A percentile compares a stretch with the other conserved stretches of the same genome.
These are phyloP conservation scores for Spinellus fusiger DNA, from an alignment of 192 early-diverging fungal species.

Conservation along the genomic window DNA sequence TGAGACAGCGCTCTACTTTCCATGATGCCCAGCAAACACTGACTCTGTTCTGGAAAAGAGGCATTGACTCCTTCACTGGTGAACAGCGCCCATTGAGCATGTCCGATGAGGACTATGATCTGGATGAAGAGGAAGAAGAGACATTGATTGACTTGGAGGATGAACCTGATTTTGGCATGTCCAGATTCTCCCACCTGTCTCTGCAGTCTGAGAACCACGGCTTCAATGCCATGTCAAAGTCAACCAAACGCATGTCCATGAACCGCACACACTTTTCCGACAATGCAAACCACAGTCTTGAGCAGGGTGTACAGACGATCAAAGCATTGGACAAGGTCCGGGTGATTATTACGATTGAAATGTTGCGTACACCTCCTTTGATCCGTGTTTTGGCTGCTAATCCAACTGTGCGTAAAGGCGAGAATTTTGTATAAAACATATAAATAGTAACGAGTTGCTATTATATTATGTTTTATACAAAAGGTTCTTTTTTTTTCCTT, in stretches of 20 bases:
- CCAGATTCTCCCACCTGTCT: background rate
- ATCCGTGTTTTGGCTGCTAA: conserved; percentile 51
- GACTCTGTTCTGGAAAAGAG: conserved; percentile 46
- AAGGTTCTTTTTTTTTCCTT: too few species aligned
- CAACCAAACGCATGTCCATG: conserved; percentile 16
- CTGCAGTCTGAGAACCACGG: background rate
- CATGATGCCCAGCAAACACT: conserved; percentile 26
- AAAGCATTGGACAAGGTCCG: conserved; percentile 37
- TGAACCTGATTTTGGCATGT: background rate
- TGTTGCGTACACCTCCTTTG: conserved; percentile 45
- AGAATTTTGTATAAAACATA: background rate
- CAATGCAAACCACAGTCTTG: conserved; percentile 18
- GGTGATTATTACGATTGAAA: conserved; percentile 45
- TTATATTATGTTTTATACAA: too few species aligned
- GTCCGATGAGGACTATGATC: conserved; percentile 44
- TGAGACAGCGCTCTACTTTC: conserved; percentile 18
- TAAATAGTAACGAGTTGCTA: background rate
- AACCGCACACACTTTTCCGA: conserved; percentile 13
- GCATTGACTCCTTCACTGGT: conserved; percentile 29
- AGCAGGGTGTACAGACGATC: conserved; percentile 38
- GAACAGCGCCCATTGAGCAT: conserved; percentile 29
- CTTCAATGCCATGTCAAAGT: background rate
- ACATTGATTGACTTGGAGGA: conserved; percentile 5
- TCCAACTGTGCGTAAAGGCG: conserved; percentile 17
- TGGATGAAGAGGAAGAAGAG: conserved; percentile 36